These are phyloP conservation scores for Candida sp. DNA, from an alignment of 1,139 yeast species.

Conservation along the genomic window DNA sequence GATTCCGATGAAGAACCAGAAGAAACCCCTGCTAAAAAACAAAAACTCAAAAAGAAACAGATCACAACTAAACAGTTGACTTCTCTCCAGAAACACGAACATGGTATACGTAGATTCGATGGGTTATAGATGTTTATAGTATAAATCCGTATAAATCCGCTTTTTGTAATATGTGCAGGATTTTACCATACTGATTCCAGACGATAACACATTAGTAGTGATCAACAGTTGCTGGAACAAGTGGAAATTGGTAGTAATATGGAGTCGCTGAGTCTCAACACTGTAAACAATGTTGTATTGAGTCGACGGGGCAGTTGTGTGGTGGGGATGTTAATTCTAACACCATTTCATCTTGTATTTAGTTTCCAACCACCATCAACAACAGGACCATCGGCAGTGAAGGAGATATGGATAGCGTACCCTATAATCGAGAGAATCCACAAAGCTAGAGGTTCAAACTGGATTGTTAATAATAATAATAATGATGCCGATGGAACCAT, in stretches of 20 bases:
- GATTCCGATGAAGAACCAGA: conserved; percentile 12
- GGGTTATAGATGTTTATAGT: conserved; percentile 34
- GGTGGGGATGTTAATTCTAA: conserved; percentile 70
- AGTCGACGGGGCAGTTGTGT: conserved; percentile 66
- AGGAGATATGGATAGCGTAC: conserved; percentile 91
- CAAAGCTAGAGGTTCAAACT: conserved; percentile 53
- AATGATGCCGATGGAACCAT: conserved; percentile 5
- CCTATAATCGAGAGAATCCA: conserved; percentile 75
- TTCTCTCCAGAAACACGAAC: conserved; percentile 53
- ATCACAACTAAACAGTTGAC: conserved; percentile 44
- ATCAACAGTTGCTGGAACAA: neutral
- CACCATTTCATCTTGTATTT: conserved; percentile 86
- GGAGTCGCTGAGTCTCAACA: conserved; percentile 22
- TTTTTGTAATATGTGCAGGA: neutral
- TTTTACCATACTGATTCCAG: neutral
- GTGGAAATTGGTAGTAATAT: conserved; percentile 7
- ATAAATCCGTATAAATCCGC: too few relatives aligned
- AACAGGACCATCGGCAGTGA: conserved; percentile 18
- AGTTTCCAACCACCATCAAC: conserved; percentile 29
- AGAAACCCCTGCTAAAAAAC: conserved; percentile 19
- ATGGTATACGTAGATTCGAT: conserved; percentile 68
- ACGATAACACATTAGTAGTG: neutral
- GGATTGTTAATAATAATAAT: conserved; percentile 15
- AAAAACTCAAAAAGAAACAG: conserved; percentile 28
- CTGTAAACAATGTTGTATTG: conserved; percentile 66